Evolutionary conservation across 441 rosid species (phyloP).

Genomic region (Populus hybrid): DNA sequence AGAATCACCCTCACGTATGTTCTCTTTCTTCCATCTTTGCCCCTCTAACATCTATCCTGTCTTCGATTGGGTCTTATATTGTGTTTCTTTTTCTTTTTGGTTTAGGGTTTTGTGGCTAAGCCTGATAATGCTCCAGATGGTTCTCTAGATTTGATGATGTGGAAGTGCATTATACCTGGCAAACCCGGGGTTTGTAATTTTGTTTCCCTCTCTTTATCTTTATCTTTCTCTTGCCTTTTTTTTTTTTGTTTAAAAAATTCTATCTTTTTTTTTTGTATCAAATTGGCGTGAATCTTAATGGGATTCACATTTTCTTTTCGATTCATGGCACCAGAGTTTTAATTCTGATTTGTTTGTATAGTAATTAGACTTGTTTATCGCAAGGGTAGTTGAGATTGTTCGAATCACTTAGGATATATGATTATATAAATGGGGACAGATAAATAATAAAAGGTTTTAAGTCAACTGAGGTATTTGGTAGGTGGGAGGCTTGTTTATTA

Average conservation of each 20-base stretch:
- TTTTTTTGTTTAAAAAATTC: too few species aligned
- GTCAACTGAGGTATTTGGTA: not conserved
- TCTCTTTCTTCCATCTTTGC: not conserved
- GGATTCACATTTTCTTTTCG: too few species aligned
- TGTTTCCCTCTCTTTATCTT: not conserved
- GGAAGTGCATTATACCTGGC: constrained; percentile 89
- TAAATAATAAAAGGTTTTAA: too few species aligned
- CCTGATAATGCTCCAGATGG: constrained; percentile 70
- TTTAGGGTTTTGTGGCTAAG: constrained; percentile 81
- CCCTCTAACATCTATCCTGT: not conserved
- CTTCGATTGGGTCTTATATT: not conserved
- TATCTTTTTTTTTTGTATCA: too few species aligned
- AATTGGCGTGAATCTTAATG: not conserved
- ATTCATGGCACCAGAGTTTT: too few species aligned
- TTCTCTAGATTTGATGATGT: constrained; percentile 66
- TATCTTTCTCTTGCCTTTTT: too few species aligned
- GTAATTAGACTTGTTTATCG: too few species aligned
- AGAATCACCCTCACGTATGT: constrained; percentile 80
- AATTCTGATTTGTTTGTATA: too few species aligned
- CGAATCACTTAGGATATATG: not conserved
- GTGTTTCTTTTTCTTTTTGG: not conserved
- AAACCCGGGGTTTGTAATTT: constrained; percentile 63
- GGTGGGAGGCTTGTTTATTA: not conserved
- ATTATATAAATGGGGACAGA: too few species aligned
- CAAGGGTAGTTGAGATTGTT: not conserved